phyloP scores from a whole-genome alignment of 805 yeast genomes.

The Ogataea populi-albae region DNA sequence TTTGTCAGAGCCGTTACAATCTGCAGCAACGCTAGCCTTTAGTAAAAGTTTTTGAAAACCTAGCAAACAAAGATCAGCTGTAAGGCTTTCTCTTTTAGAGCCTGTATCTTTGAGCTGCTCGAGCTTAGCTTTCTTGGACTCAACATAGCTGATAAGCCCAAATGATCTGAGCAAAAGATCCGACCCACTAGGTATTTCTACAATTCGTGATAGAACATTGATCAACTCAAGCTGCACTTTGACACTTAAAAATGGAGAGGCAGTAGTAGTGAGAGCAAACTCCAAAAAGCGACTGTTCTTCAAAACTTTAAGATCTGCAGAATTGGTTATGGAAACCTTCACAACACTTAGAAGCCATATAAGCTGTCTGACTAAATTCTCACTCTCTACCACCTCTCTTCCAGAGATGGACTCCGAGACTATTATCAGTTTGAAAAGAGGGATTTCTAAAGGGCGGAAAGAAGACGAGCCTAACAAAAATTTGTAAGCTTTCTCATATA shows the following conservation, averaged over 20 bases:
- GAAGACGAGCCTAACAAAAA: constrained; percentile 61
- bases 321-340: constrained; percentile 43
- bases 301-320: constrained; percentile 52
- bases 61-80: constrained; percentile 34
- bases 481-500: constrained; percentile 68
- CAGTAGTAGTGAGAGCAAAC: constrained; percentile 55
- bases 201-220: constrained; percentile 44
- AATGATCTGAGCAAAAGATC: constrained; percentile 58
- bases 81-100: constrained; percentile 11
- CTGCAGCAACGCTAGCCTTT: constrained; percentile 41
- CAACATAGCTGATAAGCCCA: constrained; percentile 43
- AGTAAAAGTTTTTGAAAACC: constrained; percentile 46
- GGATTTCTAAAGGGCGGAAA: constrained; percentile 41
- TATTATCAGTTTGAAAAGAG: constrained; percentile 40
- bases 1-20: constrained; percentile 40
- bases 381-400: constrained; percentile 36
- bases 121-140: constrained; percentile 20
- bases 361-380: constrained; percentile 55
- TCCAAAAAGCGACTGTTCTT: constrained; percentile 60
- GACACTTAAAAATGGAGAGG: constrained; percentile 47
- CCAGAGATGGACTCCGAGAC: neutral
- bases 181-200: constrained; percentile 54
- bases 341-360: constrained; percentile 63
- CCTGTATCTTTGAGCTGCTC: constrained; percentile 11
- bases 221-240: constrained; percentile 40